Base-by-base conservation (phyloP, 805 yeast genomes). In the Candida argentea region DNA sequence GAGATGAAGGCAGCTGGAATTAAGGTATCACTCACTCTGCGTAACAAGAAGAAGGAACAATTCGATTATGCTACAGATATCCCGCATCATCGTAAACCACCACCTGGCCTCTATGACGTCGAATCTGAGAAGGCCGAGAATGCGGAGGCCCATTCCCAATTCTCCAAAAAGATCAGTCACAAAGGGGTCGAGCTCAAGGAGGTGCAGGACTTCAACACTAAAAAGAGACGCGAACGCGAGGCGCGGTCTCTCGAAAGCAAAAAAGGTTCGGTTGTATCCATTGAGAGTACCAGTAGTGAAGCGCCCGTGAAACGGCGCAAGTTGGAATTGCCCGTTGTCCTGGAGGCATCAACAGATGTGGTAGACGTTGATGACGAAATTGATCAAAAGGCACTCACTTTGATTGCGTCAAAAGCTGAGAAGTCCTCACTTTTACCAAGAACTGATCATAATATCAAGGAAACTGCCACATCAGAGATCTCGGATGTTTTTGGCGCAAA, bases 41-140 rank as follows among this genome's bases (percentile, higher is more conserved):
- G 61, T 29, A 75, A 67, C 44, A 67, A 67, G 39, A 65, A 59
- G 26, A 59, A 68, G 14, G 70, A 70, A 19, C 78, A 76, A 34
- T 71, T 82, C 47, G 95, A 87, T 48, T 85, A 83, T 50, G 83
- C 79, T 46, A 79, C 74, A 2, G 95, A 82, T 41, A 73, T 87
- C 6, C 84, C 89, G 0, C 79, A 81, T 42, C 91, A 86, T 42
- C 76, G 73, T 34, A 53, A 52, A 10, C 89, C 94, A 0, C 67
- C 63, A 4, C 59, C 55, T 0, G 95, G 95, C 0, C 52, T 71
- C 13, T 82, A 77, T 46, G 87, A 81, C 42, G 73, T 76, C 0
- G 42, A 61, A 0, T 71, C 67, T n/a, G 96, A 87, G 46, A 52
- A 53, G 9, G 41, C 40, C 9, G 35, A 38, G 3, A 73, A 76